Evolutionary conservation across 805 yeast genomes (phyloP), one percentile per base, ranked within the genome.

Genomic region (Hanseniaspora occidentalis): DNA sequence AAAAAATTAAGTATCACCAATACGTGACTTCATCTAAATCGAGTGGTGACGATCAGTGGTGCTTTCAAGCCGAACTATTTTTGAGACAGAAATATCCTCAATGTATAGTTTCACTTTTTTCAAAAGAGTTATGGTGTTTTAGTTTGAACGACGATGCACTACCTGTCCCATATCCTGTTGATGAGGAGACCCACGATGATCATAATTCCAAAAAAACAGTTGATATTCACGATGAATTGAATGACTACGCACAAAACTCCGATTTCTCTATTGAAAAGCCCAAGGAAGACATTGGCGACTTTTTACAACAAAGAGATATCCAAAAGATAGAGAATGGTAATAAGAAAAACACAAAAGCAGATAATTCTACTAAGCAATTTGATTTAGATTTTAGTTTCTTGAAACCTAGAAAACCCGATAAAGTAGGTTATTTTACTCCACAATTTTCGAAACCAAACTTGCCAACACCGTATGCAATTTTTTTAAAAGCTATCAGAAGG

Each of bases 401-500:
- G 19, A 39, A 36, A 14, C 37, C 37, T 16, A 49, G 24, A 42
- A 39, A 29, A 7, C 57, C 60, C 19, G 54, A 57, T 40, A 57
- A 57, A 40, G 40, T 42, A 17, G 64, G 63, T 13, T 48, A 53
- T n/a, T 60, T 59, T 31, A 54, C 51, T 18, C 49, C 61, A 6
- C 56, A 56, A 37, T 54, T 57, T 40, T 58, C 65, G 2, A 60
- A 60, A 43, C 64, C 64, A 1, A 58, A 60, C 38, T 43, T 60
- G 31, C 62, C 68, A 5, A 61, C 65, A 3, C 53, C 62, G 3
- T 68, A 70, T 46, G 64, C 72, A 2, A 65, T 73, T 8, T 70
- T 73, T 35, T 48, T 73, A 25, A 66, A 71, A 45, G 75, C 78
- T 1, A 56, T 73, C 21, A 64, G 71, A 47, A 65, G 65, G 47